Conservation (phyloP, 1,284 basidiomycete genomes). For the Malassezia japonica region DNA sequence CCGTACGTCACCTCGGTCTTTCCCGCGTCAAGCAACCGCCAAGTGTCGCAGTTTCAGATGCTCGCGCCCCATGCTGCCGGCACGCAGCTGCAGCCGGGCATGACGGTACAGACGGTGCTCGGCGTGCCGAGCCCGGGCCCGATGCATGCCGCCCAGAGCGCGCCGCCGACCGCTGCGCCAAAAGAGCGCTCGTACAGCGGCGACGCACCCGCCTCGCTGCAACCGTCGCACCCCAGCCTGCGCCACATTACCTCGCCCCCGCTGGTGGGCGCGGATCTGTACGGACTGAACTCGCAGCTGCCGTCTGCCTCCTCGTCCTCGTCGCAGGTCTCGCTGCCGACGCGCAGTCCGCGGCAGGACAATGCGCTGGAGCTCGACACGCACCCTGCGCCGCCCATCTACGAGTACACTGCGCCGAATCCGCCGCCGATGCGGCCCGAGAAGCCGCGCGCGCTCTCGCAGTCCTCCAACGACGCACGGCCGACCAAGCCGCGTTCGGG, state of each 20-base stretch:
- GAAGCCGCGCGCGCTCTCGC: neutral
- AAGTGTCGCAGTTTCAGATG: conserved; percentile 39
- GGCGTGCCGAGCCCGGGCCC: conserved; percentile 3
- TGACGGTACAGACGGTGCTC: conserved; percentile 40
- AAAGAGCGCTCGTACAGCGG: neutral
- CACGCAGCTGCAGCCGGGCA: conserved; percentile 31
- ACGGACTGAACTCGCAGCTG: neutral
- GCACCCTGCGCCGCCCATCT: neutral
- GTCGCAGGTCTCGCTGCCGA: neutral
- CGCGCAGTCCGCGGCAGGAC: neutral
- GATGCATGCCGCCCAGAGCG: neutral
- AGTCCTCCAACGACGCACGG: neutral
- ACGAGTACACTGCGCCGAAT: neutral
- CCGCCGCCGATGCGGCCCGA: neutral
- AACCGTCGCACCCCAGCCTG: conserved; percentile 1
- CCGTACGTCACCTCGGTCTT: conserved; percentile 31
- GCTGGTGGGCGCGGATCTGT: neutral
- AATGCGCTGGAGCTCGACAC: neutral
- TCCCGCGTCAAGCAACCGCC: conserved; percentile 32
- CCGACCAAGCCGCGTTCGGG: neutral
- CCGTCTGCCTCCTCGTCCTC: neutral
- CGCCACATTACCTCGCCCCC: neutral
- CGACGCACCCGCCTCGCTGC: conserved; percentile 8
- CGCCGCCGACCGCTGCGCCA: neutral
- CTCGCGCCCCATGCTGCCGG: conserved; percentile 6